Percentiles rank a stretch among this genome's conserved stretches.
phyloP scores from a whole-genome alignment of 2,329 filamentous ascomycete species.

The Fusarium camptoceras region DNA sequence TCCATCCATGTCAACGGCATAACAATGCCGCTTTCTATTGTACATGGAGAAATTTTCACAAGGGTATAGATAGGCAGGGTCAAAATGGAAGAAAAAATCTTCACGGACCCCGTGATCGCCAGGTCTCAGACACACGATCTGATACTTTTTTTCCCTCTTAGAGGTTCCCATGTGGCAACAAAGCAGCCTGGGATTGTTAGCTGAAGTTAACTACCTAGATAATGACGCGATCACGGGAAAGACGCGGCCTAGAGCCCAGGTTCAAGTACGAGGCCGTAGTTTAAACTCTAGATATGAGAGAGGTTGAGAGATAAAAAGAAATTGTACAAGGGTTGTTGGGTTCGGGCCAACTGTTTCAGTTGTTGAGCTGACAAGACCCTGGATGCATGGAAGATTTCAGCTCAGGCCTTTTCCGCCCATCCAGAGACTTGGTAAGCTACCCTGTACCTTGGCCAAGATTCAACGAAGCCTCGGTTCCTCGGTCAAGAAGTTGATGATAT shows the following conservation, averaged over 20 bases:
- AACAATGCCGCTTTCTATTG: neutral
- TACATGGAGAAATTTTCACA: constrained; percentile 1
- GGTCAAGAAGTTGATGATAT: neutral
- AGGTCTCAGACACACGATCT: constrained; percentile 33
- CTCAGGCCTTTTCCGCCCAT: neutral
- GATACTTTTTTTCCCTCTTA: constrained; percentile 19
- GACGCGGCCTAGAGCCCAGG: constrained; percentile 2
- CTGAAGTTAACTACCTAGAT: neutral
- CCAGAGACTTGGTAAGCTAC: neutral
- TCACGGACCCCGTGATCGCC: constrained; percentile 7
- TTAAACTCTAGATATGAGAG: neutral
- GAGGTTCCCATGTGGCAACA: constrained; percentile 21
- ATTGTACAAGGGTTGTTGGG: constrained; percentile 14
- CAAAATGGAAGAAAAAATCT: neutral
- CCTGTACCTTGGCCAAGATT: constrained; percentile 4
- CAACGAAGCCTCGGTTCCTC: neutral
- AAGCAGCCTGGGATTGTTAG: neutral
- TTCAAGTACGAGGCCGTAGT: neutral
- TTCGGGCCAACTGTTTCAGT: constrained; percentile 18
- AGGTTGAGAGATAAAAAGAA: neutral
- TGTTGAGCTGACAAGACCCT: constrained; percentile 19
- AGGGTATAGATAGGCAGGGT: neutral
- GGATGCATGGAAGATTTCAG: neutral
- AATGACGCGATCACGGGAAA: constrained; percentile 32
- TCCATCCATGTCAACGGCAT: neutral